These are phyloP conservation scores for Neurospora sp. DNA, from an alignment of 2,329 filamentous ascomycete species.

Conservation along the genomic window DNA sequence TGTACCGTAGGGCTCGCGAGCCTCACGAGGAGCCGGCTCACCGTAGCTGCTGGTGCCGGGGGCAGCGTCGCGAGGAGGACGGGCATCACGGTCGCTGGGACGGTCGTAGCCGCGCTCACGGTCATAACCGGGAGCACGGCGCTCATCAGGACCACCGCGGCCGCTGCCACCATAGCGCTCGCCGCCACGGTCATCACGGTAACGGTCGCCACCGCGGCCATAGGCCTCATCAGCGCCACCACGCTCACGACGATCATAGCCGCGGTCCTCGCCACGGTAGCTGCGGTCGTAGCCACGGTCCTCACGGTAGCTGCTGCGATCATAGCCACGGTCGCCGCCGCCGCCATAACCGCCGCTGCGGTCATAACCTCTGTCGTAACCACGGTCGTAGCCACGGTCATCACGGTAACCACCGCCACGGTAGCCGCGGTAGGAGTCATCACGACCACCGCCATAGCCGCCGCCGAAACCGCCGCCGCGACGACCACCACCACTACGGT, in stretches of 20 bases:
- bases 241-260: conserved; percentile 20
- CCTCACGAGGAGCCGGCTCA: conserved; percentile 21
- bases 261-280: conserved; percentile 29
- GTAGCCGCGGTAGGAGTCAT: conserved; percentile 45
- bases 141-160: conserved; percentile 30
- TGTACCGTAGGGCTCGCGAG: conserved; percentile 22
- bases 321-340: conserved; percentile 29
- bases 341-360: conserved; percentile 14
- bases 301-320: conserved; percentile 41
- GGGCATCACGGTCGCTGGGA: conserved; percentile 19
- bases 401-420: conserved; percentile 17
- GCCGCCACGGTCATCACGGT: conserved; percentile 25
- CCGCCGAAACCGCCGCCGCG: conserved; percentile 51
- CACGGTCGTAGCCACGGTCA: conserved; percentile 32
- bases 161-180: conserved; percentile 50
- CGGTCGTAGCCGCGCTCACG: conserved; percentile 32
- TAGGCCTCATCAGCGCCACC: conserved; percentile 37
- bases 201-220: conserved; percentile 21
- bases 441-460: conserved; percentile 32
- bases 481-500: conserved; percentile 30
- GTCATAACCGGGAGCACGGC: conserved; percentile 28
- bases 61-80: conserved; percentile 20
- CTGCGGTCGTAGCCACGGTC: conserved; percentile 37
- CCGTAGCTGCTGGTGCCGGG: conserved; percentile 18
- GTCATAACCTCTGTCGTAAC: conserved; percentile 34